phyloP scores from a whole-genome alignment of 805 yeast genomes.

The Sporopachydermia lactativora region DNA sequence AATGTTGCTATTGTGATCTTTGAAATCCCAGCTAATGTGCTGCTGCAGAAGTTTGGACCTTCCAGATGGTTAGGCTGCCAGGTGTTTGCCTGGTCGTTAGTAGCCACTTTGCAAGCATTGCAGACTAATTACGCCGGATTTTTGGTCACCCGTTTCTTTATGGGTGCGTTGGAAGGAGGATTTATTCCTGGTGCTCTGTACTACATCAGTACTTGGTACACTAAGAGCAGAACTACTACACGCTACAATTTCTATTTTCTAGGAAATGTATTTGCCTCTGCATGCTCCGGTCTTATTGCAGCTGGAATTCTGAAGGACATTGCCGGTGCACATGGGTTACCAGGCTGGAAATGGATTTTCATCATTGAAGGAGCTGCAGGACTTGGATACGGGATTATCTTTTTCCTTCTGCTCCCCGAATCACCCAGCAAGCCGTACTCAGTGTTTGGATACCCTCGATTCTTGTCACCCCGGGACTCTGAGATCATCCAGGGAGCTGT shows the following conservation, averaged over 20 bases:
- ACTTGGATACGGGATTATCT: conserved; percentile 16
- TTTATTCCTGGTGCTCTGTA: conserved; percentile 24
- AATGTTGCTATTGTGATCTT: neutral
- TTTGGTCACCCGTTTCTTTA: conserved; percentile 18
- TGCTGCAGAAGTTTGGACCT: conserved; percentile 28
- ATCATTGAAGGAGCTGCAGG: conserved; percentile 32
- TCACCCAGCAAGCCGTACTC: neutral
- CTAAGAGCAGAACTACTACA: conserved; percentile 26
- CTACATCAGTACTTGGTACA: conserved; percentile 23
- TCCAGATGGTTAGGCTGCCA: neutral
- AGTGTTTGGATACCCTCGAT: neutral
- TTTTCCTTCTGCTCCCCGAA: conserved; percentile 32
- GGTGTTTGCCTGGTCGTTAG: conserved; percentile 19
- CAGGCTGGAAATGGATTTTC: conserved; percentile 38
- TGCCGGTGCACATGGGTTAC: conserved; percentile 23
- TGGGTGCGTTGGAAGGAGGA: conserved; percentile 25
- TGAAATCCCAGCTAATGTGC: conserved; percentile 32
- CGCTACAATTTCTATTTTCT: conserved; percentile 24
- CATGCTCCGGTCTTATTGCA: conserved; percentile 36
- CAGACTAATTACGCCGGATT: conserved; percentile 24
- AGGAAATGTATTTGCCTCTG: conserved; percentile 34
- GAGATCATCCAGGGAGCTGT: conserved; percentile 7
- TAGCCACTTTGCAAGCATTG: conserved; percentile 16
- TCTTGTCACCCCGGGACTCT: conserved; percentile 7
- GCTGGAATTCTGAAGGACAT: conserved; percentile 27